A percentile compares a stretch with the other conserved stretches of the same genome.
These are phyloP conservation scores for Pestalotiopsis sp. DNA, from an alignment of 2,329 filamentous ascomycete species.

Conservation along the genomic window DNA sequence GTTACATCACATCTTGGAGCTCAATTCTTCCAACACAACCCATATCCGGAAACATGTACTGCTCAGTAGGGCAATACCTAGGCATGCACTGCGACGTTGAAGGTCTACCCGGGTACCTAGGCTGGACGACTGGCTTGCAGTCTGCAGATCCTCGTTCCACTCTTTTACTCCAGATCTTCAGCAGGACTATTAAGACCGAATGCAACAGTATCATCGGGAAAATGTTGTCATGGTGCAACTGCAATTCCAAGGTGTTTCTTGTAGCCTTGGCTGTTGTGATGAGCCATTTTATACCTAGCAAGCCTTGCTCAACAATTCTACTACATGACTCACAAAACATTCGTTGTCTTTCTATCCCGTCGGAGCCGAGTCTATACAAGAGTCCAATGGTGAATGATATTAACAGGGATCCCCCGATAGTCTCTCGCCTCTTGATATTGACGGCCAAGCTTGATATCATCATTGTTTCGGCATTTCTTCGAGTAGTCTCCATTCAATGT, in stretches of 20 bases:
- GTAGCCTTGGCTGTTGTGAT: not conserved
- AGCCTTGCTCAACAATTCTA: not conserved
- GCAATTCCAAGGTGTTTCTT: not conserved
- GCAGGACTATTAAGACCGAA: not conserved
- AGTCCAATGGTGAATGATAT: not conserved
- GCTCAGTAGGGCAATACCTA: not conserved
- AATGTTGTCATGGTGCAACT: not conserved
- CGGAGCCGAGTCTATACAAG: not conserved
- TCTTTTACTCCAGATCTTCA: constrained; percentile 2
- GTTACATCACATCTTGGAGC: too few species aligned
- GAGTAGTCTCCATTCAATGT: not conserved
- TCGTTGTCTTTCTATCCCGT: not conserved
- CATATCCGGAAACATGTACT: not conserved
- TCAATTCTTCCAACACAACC: not conserved
- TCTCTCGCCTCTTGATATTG: not conserved
- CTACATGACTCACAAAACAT: not conserved
- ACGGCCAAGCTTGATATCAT: not conserved
- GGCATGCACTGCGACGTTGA: not conserved
- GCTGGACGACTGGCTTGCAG: not conserved
- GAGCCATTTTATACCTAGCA: not conserved
- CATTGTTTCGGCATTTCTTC: not conserved
- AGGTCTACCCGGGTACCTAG: not conserved
- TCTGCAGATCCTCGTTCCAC: not conserved
- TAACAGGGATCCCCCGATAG: not conserved
- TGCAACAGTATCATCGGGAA: constrained; percentile 2